Evolutionary conservation across 768 basidiomycete genomes (phyloP), one percentile per base, ranked within the genome.

Genomic region (Boletus vermiculosoides): DNA sequence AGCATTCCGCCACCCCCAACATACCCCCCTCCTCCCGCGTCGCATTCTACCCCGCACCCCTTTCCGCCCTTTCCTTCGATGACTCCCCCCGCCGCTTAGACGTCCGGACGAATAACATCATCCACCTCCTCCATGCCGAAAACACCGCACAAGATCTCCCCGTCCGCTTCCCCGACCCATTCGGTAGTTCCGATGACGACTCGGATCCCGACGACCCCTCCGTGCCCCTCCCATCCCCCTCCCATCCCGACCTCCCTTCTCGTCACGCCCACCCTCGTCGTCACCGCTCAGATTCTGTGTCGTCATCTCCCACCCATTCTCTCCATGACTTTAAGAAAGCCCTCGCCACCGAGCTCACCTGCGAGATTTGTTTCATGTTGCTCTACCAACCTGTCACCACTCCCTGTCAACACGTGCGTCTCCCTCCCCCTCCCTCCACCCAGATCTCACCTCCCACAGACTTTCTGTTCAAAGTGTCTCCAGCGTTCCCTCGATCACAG

Each of bases 401-500:
- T 4, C 91, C 92, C 13, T 98, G 96, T 72, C 95, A 98, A 71
- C 96, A 98, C 74, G 92, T 91, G 67, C 66, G 87, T 79, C 56
- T 36, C 34, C 53, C 51, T 47, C 46, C 37, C 18, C 54, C 52
- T 36, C 45, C 42, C 48, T 52, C 52, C 61, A 1, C 25, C 25
- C 51, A 37, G 31, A 33, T 45, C 60, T 60, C 55, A 68, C 50
- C 33, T 54, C 44, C 37, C 22, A 48, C 65, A 95, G 92, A 94
- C 94, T 0, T 98, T 94, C 74, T 98, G 96, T 69, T 77, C 83
- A 9, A 85, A 83, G 64, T 98, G 96, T 73, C 82, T 98, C 30
- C 88, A 92, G 57, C 86, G 96, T 37, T 87, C 93, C 4, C 81
- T 96, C 59, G 96, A 98, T 72, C 93, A 98, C 73, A 86, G 81